Percentiles rank a stretch among this genome's conserved stretches.
Conservation (phyloP, 495 filamentous ascomycete species). For the Glutinoglossum americanum region DNA sequence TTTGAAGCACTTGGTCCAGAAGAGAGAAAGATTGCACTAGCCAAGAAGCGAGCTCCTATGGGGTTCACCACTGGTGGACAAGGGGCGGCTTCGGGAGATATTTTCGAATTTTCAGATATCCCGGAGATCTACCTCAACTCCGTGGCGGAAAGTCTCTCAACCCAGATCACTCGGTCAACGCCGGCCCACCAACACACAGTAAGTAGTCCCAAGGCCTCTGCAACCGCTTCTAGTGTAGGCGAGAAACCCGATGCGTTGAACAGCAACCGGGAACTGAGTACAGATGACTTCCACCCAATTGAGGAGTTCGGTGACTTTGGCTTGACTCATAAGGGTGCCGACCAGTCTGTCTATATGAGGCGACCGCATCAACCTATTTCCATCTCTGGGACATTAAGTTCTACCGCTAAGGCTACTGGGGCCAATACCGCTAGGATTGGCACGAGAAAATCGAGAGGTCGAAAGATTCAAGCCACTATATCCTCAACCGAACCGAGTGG, state of each 20-base stretch:
- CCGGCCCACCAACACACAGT: not conserved
- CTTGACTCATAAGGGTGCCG: not conserved
- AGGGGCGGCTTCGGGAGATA: not conserved
- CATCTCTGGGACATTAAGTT: not conserved
- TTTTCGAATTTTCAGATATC: not conserved
- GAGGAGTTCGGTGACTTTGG: not conserved
- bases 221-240: not conserved
- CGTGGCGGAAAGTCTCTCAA: not conserved
- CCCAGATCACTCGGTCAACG: not conserved
- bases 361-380: not conserved
- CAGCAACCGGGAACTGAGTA: not conserved
- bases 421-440: not conserved
- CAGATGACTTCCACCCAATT: not conserved
- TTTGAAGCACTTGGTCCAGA: conserved; percentile 3
- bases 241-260: not conserved
- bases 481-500: not conserved
- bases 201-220: not conserved
- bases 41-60: not conserved
- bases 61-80: not conserved
- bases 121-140: not conserved
- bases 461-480: not conserved
- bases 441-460: not conserved
- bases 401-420: not conserved
- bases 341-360: too few species aligned
- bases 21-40: not conserved